These are phyloP conservation scores for Penicillium desertorum DNA, from an alignment of 495 filamentous ascomycete species.

Conservation along the genomic window DNA sequence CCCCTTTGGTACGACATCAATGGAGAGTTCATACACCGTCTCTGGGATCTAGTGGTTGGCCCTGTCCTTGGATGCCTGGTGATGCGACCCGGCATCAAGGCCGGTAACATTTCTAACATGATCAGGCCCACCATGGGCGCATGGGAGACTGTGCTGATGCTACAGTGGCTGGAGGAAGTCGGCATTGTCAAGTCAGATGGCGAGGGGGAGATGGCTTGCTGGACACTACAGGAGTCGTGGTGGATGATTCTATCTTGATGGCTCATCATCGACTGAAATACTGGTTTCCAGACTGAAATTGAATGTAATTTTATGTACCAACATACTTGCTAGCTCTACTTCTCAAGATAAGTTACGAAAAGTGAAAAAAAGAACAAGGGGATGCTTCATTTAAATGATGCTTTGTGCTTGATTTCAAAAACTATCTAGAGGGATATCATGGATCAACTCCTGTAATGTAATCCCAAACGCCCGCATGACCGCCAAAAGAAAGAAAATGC, in stretches of 20 bases:
- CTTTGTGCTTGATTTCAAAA: conserved; percentile 4
- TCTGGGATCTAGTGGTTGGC: conserved; percentile 66
- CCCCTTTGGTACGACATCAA: conserved; percentile 84
- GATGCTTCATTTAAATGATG: background rate
- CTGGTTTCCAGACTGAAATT: background rate
- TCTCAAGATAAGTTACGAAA: background rate
- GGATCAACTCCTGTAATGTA: background rate
- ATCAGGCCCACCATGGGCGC: conserved; percentile 60
- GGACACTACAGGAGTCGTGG: conserved; percentile 66
- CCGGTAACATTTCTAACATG: conserved; percentile 50
- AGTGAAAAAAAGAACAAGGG: background rate
- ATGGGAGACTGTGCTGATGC: conserved; percentile 65
- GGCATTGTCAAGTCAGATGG: conserved; percentile 40
- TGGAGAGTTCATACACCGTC: conserved; percentile 53
- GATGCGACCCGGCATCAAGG: conserved; percentile 56
- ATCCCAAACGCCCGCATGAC: conserved; percentile 5
- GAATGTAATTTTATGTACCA: background rate
- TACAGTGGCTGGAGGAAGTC: conserved; percentile 62
- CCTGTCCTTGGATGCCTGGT: conserved; percentile 60
- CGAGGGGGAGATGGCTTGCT: conserved; percentile 36
- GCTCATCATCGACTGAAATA: background rate
- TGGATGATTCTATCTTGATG: conserved; percentile 49
- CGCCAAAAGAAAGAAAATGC: background rate
- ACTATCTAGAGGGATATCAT: conserved; percentile 12
- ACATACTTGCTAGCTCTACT: background rate